Evolutionary conservation across 1,284 basidiomycete species (phyloP).

Genomic region (Melampsora americana): DNA sequence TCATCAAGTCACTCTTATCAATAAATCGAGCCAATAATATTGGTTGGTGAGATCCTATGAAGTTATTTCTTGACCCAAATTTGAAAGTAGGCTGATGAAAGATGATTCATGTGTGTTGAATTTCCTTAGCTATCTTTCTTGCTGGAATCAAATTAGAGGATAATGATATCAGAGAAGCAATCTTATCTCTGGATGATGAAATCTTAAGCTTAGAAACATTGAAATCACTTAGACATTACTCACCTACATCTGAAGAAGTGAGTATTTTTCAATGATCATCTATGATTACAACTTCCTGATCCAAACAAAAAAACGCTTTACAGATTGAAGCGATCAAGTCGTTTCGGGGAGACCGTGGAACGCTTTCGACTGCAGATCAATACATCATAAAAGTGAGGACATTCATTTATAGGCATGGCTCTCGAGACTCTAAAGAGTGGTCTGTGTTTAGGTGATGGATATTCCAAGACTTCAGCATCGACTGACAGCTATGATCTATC

Average conservation of each 20-base stretch:
- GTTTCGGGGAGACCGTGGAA: conserved; percentile 56
- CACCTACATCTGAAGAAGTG: conserved; percentile 75
- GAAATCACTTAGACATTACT: conserved; percentile 67
- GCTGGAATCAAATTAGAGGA: conserved; percentile 67
- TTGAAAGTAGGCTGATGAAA: conserved; percentile 31
- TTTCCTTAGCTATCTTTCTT: conserved; percentile 69
- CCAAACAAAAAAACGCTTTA: conserved; percentile 60
- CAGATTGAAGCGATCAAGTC: conserved; percentile 51
- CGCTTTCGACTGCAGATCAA: conserved; percentile 76
- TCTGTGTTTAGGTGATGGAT: conserved; percentile 63
- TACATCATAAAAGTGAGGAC: conserved; percentile 69
- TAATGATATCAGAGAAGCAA: conserved; percentile 64
- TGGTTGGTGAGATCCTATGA: conserved; percentile 57
- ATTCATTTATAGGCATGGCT: background rate
- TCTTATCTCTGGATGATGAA: conserved; percentile 69
- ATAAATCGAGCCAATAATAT: conserved; percentile 80
- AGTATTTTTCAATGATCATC: conserved; percentile 34
- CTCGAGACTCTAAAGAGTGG: background rate
- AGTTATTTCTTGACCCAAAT: background rate
- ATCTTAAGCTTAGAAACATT: conserved; percentile 68
- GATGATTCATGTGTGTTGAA: conserved; percentile 5
- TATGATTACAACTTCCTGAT: conserved; percentile 53
- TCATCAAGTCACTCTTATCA: conserved; percentile 69
- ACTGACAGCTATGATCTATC: conserved; percentile 76
- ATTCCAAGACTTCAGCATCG: conserved; percentile 72